Evolutionary conservation across 371 early-diverging fungal genomes (phyloP), one percentile per base, ranked within the genome.

Genomic region (Circinella umbellata): DNA sequence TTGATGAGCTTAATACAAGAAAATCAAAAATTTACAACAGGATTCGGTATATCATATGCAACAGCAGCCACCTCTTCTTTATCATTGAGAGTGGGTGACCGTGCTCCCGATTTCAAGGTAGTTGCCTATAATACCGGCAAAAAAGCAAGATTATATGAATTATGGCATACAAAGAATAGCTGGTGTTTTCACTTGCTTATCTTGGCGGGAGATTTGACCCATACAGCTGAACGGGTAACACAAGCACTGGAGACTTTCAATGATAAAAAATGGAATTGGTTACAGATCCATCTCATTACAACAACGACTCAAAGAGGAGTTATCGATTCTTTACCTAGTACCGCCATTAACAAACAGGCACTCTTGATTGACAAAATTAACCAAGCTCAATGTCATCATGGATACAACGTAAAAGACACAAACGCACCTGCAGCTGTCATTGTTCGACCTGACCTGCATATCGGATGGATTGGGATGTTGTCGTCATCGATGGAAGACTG

Each of bases 41-140:
- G 81, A 9, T 81, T 79, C 64, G 81, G 79, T 27, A 74, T 81
- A 20, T 47, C 36, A 18, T 64, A 64, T 37, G 54, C 38, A 48
- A 36, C 37, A 18, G 54, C 46, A 57, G n/a, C 14, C n/a, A 46
- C 3, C 14, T 55, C 37, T 35, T 55, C 1, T 65, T 63, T 37
- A n/a, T 48, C 10, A 48, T 15, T 74, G 48, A 63, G 68, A 18
- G 62, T 74, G 14, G 81, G 81, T 67, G 73, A 74, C 71, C 72
- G 81, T 68, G 81, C 81, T 20, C 81, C 79, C 17, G 72, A 81
- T 37, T 77, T 63, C 53, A 81, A 81, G 61, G 79, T 79, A 6
- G 72, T 79, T 61, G 54, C 69, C 8, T 70, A 57, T 61, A 53
- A 59, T 1, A 63, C 76, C 3, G 78, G 79, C 9, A 71, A 75